Base-by-base conservation (phyloP, 1,284 basidiomycete genomes). In the Mycena citricolor region DNA sequence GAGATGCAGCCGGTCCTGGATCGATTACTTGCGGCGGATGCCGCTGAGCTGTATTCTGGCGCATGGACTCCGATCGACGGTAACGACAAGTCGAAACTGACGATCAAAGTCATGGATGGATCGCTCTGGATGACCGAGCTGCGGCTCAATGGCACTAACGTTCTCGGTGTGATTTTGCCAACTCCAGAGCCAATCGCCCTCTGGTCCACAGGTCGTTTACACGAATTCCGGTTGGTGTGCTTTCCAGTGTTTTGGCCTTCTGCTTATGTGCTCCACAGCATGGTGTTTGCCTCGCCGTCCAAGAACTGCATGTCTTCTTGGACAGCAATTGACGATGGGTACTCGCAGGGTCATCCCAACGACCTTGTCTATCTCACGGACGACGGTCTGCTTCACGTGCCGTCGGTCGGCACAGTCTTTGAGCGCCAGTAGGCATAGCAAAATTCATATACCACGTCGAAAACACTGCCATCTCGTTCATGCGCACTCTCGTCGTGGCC, bases 321-420 rank as follows among this genome's bases (percentile, higher is more conserved):
- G 45, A 36, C 35, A 2, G 34, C 50, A 6, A 48, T 52, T 17
- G 50, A 52, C 23, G 46, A 44, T 35, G 45, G 50, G 10, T 52
- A 47, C n/a, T 29, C 45, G 5, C 34, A 42, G 13, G 50, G 50
- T 19, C 48, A 44, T 32, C 49, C 44, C 1, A 51, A 29, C 24
- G 41, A 51, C 36, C 30, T 47, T 7, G 12, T 51, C 2, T 51
- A 51, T 37, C 47, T 51, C n/a, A 24, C 40, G 0, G 24, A 26
- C 8, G 25, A 36, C 16, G 30, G 20, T 8, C 31, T 44, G 20
- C 44, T 51, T 5, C 49, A 47, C 21, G 39, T 51, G 13, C 49
- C 45, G 8, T 47, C 49, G 12, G 45, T 47, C 19, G 42, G 36
- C 11, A 16, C 42, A 4, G 41, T 39, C 11, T 20, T 51, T n/a